Evolutionary conservation across 2,329 filamentous ascomycete genomes (phyloP).

Genomic region (Tolypocladium ophioglossoides): DNA sequence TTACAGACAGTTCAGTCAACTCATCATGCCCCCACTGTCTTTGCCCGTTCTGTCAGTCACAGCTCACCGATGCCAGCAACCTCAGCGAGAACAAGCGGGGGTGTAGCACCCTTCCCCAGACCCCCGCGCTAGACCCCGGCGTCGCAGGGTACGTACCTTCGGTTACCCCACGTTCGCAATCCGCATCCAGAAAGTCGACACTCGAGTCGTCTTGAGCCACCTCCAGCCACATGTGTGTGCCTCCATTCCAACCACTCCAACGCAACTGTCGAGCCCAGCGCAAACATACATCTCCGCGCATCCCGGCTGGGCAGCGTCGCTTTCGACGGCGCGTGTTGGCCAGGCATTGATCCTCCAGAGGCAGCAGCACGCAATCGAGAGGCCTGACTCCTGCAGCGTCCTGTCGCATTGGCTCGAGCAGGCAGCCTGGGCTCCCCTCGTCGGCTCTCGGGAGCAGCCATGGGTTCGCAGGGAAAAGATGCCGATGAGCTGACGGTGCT

Average conservation of each 20-base stretch:
- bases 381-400: not conserved
- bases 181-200: not conserved
- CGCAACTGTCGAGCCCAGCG: not conserved
- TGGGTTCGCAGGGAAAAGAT: slow-evolving; percentile 24
- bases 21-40: too few relatives aligned
- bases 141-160: not conserved
- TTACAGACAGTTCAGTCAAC: too few relatives aligned
- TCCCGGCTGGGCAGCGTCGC: not conserved
- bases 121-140: too few relatives aligned
- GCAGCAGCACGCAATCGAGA: not conserved
- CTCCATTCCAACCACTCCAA: too few relatives aligned
- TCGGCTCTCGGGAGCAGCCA: too few relatives aligned
- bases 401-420: not conserved
- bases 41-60: too few relatives aligned
- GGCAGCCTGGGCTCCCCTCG: too few relatives aligned
- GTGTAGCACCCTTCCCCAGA: not conserved
- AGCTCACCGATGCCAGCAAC: too few relatives aligned
- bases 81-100: too few relatives aligned
- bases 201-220: too few relatives aligned
- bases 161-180: not conserved
- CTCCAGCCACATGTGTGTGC: not conserved
- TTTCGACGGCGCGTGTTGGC: not conserved
- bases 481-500: slow-evolving; percentile 45
- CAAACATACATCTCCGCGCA: not conserved
- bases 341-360: not conserved